A percentile compares a stretch with the other conserved stretches of the same genome.
These are phyloP conservation scores for Smittium culicis DNA, from an alignment of 371 early-diverging fungal species.

Conservation along the genomic window DNA sequence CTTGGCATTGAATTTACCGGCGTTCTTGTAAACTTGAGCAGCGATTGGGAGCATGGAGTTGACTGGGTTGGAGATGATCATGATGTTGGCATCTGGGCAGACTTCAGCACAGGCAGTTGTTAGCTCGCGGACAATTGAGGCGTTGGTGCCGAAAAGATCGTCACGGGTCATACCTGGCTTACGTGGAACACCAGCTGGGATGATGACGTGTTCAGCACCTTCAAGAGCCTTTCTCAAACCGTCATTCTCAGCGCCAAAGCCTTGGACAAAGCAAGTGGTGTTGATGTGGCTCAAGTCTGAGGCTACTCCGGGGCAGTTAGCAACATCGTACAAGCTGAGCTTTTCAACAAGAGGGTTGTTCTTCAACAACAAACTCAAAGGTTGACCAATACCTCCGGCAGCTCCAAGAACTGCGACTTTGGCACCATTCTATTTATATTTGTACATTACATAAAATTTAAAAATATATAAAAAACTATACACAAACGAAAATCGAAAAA, in stretches of 20 bases:
- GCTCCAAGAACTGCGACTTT: conserved; percentile 83
- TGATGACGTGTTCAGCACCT: conserved; percentile 82
- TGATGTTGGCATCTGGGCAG: conserved; percentile 91
- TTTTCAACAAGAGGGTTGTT: conserved; percentile 64
- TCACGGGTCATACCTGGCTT: conserved; percentile 99
- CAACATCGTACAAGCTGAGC: conserved; percentile 88
- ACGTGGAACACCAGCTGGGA: conserved; percentile 98
- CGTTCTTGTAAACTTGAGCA: conserved; percentile 90
- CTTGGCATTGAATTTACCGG: conserved; percentile 86
- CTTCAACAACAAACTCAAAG: conserved; percentile 77
- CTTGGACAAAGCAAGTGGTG: conserved; percentile 73
- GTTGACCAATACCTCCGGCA: conserved; percentile 87
- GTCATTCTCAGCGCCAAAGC: conserved; percentile 66
- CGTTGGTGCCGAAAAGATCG: conserved; percentile 96
- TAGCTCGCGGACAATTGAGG: conserved; percentile 83
- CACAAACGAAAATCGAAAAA: conserved; percentile 4
- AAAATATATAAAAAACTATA: conserved; percentile 9
- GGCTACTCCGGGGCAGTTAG: conserved; percentile 93
- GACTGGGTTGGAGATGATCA: conserved; percentile 98
- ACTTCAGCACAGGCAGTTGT: conserved; percentile 50
- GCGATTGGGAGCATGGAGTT: conserved; percentile 99
- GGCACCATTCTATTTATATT: conserved; percentile 29
- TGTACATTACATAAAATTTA: not conserved
- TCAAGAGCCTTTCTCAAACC: conserved; percentile 74
- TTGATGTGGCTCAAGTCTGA: conserved; percentile 96